Conservation (phyloP, 371 early-diverging fungal species). For the Actinomortierella ambigua region DNA sequence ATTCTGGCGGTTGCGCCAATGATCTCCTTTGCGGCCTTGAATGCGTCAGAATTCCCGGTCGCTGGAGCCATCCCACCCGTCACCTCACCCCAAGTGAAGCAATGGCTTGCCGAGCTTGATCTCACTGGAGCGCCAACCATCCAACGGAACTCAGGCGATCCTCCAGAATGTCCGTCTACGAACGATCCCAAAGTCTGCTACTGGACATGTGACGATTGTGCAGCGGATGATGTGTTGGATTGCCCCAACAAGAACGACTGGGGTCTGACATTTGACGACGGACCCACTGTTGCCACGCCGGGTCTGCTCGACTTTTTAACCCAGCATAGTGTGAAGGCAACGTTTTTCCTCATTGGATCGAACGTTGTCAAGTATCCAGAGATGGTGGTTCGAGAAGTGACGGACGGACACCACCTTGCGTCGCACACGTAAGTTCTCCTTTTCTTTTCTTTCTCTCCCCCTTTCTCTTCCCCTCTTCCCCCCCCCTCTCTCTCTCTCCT, state of each 20-base stretch:
- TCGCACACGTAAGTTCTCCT: constrained; percentile 37
- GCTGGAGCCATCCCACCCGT: constrained; percentile 7
- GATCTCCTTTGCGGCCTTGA: background rate
- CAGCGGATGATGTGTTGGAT: constrained; percentile 32
- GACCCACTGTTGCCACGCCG: constrained; percentile 45
- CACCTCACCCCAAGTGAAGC: constrained; percentile 14
- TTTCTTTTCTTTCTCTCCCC: background rate
- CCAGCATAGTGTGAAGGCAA: constrained; percentile 56
- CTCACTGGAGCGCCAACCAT: constrained; percentile 19
- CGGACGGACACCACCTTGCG: constrained; percentile 31
- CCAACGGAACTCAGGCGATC: constrained; percentile 13
- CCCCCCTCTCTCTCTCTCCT: background rate
- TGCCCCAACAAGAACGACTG: constrained; percentile 37
- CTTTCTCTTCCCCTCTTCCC: background rate
- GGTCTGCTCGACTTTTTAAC: constrained; percentile 55
- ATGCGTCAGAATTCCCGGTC: constrained; percentile 5
- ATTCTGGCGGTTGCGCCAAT: no score
- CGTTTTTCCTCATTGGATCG: constrained; percentile 71
- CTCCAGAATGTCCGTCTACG: constrained; percentile 20
- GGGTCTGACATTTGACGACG: constrained; percentile 49
- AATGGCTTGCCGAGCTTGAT: constrained; percentile 33
- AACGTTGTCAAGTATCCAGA: constrained; percentile 49
- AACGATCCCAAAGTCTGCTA: constrained; percentile 19
- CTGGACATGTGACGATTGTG: constrained; percentile 37
- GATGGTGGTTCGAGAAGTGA: constrained; percentile 25